phyloP scores from a whole-genome alignment of 345 rosid species.

The Triadica sebifera region DNA sequence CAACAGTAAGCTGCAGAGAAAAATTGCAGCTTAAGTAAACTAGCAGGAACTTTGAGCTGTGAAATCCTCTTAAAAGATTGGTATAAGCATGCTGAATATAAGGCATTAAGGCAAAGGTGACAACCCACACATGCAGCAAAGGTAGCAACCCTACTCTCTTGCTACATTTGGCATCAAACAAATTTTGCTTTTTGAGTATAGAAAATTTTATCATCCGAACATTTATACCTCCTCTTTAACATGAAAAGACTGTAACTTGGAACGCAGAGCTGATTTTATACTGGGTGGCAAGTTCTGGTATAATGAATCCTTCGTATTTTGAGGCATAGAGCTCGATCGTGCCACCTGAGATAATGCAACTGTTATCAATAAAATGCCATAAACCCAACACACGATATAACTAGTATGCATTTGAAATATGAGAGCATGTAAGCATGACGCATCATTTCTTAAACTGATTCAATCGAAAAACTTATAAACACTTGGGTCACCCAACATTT shows the following conservation, averaged over 20 bases:
- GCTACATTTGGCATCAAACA: neutral
- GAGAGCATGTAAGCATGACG: neutral
- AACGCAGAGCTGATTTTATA: conserved; percentile 63
- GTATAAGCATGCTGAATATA: neutral
- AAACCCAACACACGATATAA: neutral
- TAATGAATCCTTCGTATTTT: conserved; percentile 56
- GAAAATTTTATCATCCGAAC: neutral
- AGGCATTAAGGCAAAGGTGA: too few relatives aligned
- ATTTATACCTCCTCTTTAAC: conserved; percentile 63
- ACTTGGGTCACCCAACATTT: neutral
- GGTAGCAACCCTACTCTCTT: neutral
- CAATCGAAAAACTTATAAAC: neutral
- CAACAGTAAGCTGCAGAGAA: conserved; percentile 47
- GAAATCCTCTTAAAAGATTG: neutral
- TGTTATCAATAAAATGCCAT: neutral
- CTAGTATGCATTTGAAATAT: neutral
- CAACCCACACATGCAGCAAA: neutral
- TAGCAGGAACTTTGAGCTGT: neutral
- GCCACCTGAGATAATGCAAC: conserved; percentile 46
- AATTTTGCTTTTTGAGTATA: neutral
- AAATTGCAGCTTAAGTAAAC: neutral
- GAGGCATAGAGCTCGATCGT: conserved; percentile 66
- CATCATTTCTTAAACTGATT: neutral
- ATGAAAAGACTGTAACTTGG: conserved; percentile 46
- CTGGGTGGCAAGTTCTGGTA: conserved; percentile 62